Base-by-base conservation (phyloP, 371 early-diverging fungal species). In the Mucor piriformis region DNA sequence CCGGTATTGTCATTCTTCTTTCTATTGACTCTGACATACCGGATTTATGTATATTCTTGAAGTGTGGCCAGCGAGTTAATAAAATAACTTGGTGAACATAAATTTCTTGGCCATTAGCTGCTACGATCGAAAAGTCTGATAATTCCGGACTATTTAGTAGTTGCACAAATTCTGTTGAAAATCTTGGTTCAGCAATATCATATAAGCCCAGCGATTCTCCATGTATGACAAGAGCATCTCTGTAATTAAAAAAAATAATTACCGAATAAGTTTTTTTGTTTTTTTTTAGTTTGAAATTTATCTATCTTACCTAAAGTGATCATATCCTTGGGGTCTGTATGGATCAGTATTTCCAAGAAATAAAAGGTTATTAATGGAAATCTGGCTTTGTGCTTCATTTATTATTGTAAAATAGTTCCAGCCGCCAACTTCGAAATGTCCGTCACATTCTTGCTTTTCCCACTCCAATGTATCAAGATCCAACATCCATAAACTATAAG, bases 11-110 rank as follows among this genome's bases (percentile, higher is more conserved):
- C 64, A 88, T 71, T 3, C 72, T 67, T 34, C 67, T 72, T 18
- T 70, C 61, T 32, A 77, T 66, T 12, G 83, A 67, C 59, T 88
- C 88, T 10, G 69, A 72, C 87, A 85, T 86, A 23, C 86, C 87
- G 0, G 82, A 79, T 34, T 77, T 75, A 54, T 77, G 63, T 12
- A 67, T 42, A 56, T 83, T 83, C 38, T 68, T 59, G 57, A 87
- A 88, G 56, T 86, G 84, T 0, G 87, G 82, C 89, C 89, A 88
- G 15, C 89, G 81, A 7, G 85, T 68, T 42, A 82, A 65, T 2
- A 88, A 64, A n/a, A 88, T 75, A 54, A 85, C 79, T 52, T 79
- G 75, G 46, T 88, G 89, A 3, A 79, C 87, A 38, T 76, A 72
- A 24, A 88, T 82, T 42, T 73, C 69, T 55, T 53, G 65, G 6